Conservation (phyloP, 192 early-diverging fungal species). For the Funneliformis mosseae region DNA sequence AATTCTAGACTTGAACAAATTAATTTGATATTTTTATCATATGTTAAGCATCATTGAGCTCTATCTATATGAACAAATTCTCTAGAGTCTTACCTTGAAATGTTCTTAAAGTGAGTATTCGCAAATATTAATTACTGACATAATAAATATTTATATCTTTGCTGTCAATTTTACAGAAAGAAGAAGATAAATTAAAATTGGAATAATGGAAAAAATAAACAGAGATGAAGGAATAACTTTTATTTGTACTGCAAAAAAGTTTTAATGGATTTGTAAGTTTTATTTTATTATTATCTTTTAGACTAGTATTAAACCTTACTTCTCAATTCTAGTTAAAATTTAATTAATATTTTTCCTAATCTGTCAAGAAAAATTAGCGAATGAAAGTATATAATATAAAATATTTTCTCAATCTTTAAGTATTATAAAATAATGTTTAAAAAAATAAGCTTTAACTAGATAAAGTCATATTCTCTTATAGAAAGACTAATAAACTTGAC, state of each 20-base stretch:
- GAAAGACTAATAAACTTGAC: slow-evolving; percentile 24
- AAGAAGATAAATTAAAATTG: slow-evolving; percentile 11
- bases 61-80: slow-evolving; percentile 27
- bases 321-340: slow-evolving; percentile 1
- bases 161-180: background rate
- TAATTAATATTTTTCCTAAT: slow-evolving; percentile 16
- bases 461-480: slow-evolving; percentile 21
- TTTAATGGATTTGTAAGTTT: slow-evolving; percentile 24
- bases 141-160: background rate
- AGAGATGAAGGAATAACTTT: background rate
- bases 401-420: too few species aligned
- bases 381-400: too few species aligned
- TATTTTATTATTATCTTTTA: background rate
- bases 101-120: background rate
- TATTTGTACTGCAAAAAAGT: slow-evolving; percentile 24
- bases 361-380: slow-evolving; percentile 8
- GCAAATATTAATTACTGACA: too few species aligned
- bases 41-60: background rate
- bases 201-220: slow-evolving; percentile 8
- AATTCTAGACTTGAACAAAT: slow-evolving; percentile 13
- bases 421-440: slow-evolving; percentile 30
- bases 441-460: slow-evolving; percentile 25
- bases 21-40: slow-evolving; percentile 16
- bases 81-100: slow-evolving; percentile 12
- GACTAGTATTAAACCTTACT: background rate